Percentiles rank a stretch among this genome's conserved stretches.
phyloP scores from a whole-genome alignment of 306 rosid genomes.

The Fragaria ananassa region DNA sequence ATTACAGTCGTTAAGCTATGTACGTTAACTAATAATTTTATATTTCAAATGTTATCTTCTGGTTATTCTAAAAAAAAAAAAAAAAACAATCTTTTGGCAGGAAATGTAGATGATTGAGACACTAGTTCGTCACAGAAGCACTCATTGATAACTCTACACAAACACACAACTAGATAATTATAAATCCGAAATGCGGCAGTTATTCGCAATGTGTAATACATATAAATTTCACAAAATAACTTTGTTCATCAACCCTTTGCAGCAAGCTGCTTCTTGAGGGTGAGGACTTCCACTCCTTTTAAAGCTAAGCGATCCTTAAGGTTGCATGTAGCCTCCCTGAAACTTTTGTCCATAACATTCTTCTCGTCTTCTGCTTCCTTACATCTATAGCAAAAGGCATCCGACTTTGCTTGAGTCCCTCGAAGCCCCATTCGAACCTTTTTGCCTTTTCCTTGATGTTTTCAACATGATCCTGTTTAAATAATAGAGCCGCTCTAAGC shows the following conservation, averaged over 20 bases:
- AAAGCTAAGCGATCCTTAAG: slow-evolving; percentile 62
- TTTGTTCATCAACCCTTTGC: slow-evolving; percentile 19
- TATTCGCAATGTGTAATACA: background rate
- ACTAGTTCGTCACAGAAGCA: background rate
- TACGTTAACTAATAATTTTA: no score
- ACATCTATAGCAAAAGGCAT: slow-evolving; percentile 54
- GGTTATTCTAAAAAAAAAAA: background rate
- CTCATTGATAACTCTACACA: background rate
- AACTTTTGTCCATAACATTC: slow-evolving; percentile 42
- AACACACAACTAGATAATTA: background rate
- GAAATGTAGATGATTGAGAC: background rate
- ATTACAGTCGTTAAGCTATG: no score
- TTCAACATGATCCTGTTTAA: slow-evolving; percentile 46
- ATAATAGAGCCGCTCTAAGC: slow-evolving; percentile 4
- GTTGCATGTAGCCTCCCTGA: slow-evolving; percentile 47
- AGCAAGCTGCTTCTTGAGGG: slow-evolving; percentile 59
- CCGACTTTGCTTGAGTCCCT: slow-evolving; percentile 67
- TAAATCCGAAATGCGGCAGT: background rate
- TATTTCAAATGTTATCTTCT: no score
- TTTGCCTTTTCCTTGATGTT: slow-evolving; percentile 43
- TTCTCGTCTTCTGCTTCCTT: slow-evolving; percentile 49
- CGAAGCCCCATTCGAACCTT: slow-evolving; percentile 60
- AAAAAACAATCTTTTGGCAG: background rate
- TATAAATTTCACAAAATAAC: background rate
- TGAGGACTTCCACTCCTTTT: slow-evolving; percentile 54